These are phyloP conservation scores for Wickerhamiella australiensis DNA, from an alignment of 805 yeast genomes.

Conservation along the genomic window DNA sequence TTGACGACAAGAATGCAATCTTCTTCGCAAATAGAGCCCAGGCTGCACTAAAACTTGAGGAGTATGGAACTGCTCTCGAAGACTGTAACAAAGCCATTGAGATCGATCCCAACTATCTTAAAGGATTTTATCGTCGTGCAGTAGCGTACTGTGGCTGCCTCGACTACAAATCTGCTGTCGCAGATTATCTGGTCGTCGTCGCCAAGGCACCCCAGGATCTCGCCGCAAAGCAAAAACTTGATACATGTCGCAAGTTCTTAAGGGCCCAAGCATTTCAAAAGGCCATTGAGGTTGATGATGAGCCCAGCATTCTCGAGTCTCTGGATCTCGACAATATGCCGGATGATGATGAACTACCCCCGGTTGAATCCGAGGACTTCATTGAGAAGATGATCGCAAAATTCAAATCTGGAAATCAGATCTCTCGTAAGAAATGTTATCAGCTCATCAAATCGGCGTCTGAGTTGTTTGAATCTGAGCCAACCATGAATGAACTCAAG, in stretches of 20 bases:
- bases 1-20: constrained; percentile 50
- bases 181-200: constrained; percentile 54
- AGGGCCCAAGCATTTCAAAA: constrained; percentile 68
- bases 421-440: constrained; percentile 74
- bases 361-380: constrained; percentile 36
- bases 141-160: constrained; percentile 65
- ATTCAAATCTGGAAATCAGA: constrained; percentile 59
- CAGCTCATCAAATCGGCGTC: constrained; percentile 67
- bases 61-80: constrained; percentile 70
- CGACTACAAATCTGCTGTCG: constrained; percentile 60
- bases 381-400: constrained; percentile 51
- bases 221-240: constrained; percentile 49
- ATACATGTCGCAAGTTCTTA: constrained; percentile 51
- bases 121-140: constrained; percentile 82
- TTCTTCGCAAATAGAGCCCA: constrained; percentile 77
- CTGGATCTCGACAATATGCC: constrained; percentile 28
- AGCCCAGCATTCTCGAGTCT: constrained; percentile 36
- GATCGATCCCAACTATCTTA: constrained; percentile 52
- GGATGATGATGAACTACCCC: constrained; percentile 49
- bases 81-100: constrained; percentile 66
- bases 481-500: constrained; percentile 61
- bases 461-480: constrained; percentile 50
- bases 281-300: constrained; percentile 71
- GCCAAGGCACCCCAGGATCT: constrained; percentile 53
- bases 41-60: constrained; percentile 74